phyloP scores from a whole-genome alignment of 1,284 basidiomycete genomes.

The Schizophyllum commune region DNA sequence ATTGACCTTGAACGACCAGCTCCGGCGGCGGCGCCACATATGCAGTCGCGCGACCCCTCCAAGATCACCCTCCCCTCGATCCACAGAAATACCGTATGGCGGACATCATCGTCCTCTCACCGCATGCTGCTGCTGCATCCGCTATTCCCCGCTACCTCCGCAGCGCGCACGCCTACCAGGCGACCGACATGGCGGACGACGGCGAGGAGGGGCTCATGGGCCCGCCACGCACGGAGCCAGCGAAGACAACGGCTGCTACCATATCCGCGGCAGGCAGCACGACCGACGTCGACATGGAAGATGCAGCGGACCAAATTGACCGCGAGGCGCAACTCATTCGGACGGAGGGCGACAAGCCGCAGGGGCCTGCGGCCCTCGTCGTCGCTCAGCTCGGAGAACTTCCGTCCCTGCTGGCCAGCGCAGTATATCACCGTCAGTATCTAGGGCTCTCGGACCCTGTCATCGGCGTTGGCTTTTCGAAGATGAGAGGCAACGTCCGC shows the following conservation, averaged over 20 bases:
- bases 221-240: neutral
- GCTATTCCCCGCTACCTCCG: neutral
- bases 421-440: neutral
- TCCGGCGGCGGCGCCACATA: neutral
- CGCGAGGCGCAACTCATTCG: neutral
- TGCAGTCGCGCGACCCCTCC: neutral
- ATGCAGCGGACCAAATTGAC: neutral
- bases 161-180: neutral
- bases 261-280: neutral
- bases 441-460: neutral
- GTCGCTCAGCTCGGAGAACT: neutral
- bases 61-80: neutral
- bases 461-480: neutral
- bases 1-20: neutral
- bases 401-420: neutral
- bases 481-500: neutral
- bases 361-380: neutral
- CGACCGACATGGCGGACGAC: neutral
- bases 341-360: neutral
- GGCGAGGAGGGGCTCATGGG: neutral
- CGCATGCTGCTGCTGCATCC: neutral
- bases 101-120: neutral
- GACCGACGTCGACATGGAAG: neutral
- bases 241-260: neutral
- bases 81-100: neutral